Base-by-base conservation (phyloP, 345 rosid genomes). In the Hibiscus trionum region DNA sequence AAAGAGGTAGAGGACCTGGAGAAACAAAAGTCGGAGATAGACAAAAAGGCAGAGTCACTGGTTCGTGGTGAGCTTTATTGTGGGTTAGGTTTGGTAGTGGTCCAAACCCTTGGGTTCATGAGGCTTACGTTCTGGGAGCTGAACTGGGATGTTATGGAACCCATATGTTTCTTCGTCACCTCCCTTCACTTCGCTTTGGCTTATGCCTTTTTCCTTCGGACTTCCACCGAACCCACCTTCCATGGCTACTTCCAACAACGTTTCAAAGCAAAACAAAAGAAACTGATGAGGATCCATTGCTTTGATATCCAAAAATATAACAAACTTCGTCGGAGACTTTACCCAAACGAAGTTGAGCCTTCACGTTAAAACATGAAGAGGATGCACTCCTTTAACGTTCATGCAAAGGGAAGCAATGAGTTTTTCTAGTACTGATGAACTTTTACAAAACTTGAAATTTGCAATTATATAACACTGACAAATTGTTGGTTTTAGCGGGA, bases 141-240 rank as follows among this genome's bases (percentile, higher is more conserved):
- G 5, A 85, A 87, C 11, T 94, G 96, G 98, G 97, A 94, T 75
- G 91, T 94, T 0, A 94, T 94, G 97, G 98, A 94, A 74, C 98
- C 97, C n/a, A 88, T 94, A 3, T 94, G 96, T 79, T 91, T 91
- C 87, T 91, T 88, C 31, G 82, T 78, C 57, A 83, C 94, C 1
- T 88, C 95, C 1, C 56, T 87, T 16, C 86, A 91, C 75, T 90
- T 83, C 44, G 77, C 84, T 68, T 53, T 77, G 0, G 91, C 83
- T n/a, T 94, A 90, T 59, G 78, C 71, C 7, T 94, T 91, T 84
- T 91, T 91, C 72, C 87, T 91, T 63, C 55, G 80, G 56, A 94
- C 98, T 3, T 86, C 98, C 2, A 83, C 76, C 0, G 96, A 94
- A 74, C 98, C 98, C 1, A 67, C 93, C 15, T 90, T 90, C 31